Evolutionary conservation across 305 asterid species (phyloP), one percentile per base, ranked within the genome.

Genomic region (Salvia sclarea): DNA sequence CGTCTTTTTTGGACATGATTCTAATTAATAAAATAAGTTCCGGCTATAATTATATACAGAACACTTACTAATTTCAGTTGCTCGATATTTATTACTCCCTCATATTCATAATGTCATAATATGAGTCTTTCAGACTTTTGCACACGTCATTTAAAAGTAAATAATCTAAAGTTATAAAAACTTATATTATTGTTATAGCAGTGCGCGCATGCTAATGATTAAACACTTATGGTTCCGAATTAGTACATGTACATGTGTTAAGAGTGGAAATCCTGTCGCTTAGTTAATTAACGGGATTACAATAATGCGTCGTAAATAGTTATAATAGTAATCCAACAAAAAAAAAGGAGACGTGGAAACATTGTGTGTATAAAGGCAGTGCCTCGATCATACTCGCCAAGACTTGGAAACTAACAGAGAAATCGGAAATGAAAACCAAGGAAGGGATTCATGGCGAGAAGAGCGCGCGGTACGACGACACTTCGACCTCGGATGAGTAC

Each of bases 401-500:
- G 2, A 49, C n/a, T n/a, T n/a, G n/a, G n/a, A n/a, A n/a, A n/a
- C n/a, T n/a, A n/a, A n/a, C n/a, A n/a, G n/a, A n/a, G n/a, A n/a
- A n/a, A n/a, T n/a, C n/a, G n/a, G n/a, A n/a, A n/a, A 87, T 85
- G 88, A 81, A 78, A 28, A 73, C 49, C 69, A 62, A 73, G 1
- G 84, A 79, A 6, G 76, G 52, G 22, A 18, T 71, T 59, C 63
- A 67, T 71, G 81, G 85, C 22, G 74, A 83, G 66, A 88, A 84
- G 61, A 79, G 88, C 13, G 85, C 96, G 25, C 82, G 87, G 8
- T 86, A 87, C 1, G 72, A 28, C 0, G 89, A 78, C 8, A 28
- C 57, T 11, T 21, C 45, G 4, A 58, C 79, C 56, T 70, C 43
- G 17, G 85, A 88, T 38, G 91, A 85, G 25, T 83, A 85, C 68